Evolutionary conservation across 805 yeast species (phyloP).

Genomic region (Danielozyma ontarioensis): DNA sequence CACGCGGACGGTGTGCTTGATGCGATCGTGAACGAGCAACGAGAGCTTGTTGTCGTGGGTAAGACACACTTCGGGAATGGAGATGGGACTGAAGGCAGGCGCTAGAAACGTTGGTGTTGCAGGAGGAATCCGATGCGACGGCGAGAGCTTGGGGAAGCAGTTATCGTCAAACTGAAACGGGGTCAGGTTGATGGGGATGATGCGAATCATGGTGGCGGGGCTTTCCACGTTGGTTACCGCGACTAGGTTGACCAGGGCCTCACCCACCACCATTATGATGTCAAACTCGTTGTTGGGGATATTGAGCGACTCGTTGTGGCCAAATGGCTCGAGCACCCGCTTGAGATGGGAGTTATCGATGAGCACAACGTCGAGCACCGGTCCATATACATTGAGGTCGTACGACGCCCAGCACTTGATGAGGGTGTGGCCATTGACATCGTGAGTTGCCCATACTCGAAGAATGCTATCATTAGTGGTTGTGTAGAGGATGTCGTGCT

Average conservation of each 20-base stretch:
- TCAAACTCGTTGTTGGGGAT: not conserved
- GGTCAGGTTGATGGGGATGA: conserved; percentile 27
- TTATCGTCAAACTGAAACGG: conserved; percentile 6
- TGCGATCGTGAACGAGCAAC: conserved; percentile 32
- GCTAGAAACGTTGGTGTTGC: no score
- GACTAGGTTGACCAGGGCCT: conserved; percentile 8
- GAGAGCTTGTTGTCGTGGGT: conserved; percentile 5
- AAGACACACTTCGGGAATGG: not conserved
- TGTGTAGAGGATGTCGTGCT: conserved; percentile 49
- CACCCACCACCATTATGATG: not conserved
- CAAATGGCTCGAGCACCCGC: conserved; percentile 11
- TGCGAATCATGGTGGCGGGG: conserved; percentile 51
- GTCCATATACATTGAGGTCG: conserved; percentile 14
- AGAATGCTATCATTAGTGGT: conserved; percentile 53
- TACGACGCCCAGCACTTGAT: conserved; percentile 54
- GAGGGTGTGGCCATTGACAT: conserved; percentile 51
- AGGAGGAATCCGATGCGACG: not conserved
- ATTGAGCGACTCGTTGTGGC: not conserved
- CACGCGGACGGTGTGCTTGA: conserved; percentile 29
- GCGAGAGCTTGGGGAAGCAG: conserved; percentile 7
- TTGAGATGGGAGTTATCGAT: conserved; percentile 35
- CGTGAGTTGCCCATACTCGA: conserved; percentile 67
- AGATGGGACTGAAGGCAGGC: no score
- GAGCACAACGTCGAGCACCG: conserved; percentile 16
- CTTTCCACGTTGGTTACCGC: conserved; percentile 46